Conservation (phyloP, 768 basidiomycete genomes). For the Mycena haematopus region DNA sequence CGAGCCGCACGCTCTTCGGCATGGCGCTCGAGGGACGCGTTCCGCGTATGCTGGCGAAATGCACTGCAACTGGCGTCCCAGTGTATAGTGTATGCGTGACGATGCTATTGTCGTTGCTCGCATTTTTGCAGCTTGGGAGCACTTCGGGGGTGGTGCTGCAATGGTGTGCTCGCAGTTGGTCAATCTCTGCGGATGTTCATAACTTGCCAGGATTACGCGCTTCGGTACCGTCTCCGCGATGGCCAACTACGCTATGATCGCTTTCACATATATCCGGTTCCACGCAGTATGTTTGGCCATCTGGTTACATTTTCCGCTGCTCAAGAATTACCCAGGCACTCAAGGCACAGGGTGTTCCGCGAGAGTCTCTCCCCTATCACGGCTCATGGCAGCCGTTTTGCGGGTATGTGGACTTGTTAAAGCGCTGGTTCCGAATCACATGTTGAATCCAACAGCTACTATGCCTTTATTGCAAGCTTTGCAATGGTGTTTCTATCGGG, state of each 20-base stretch:
- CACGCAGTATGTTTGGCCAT: conserved; percentile 37
- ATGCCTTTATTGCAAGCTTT: conserved; percentile 49
- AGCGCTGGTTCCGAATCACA: neutral
- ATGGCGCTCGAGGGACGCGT: conserved; percentile 67
- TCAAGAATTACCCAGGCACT: conserved; percentile 42
- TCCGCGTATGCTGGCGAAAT: conserved; percentile 57
- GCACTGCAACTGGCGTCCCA: conserved; percentile 63
- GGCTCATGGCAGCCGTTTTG: conserved; percentile 58
- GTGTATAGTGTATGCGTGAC: conserved; percentile 56
- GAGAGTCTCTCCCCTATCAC: conserved; percentile 50
- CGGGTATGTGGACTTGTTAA: conserved; percentile 40
- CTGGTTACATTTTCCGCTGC: neutral
- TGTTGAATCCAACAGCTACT: conserved; percentile 40
- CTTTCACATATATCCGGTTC: conserved; percentile 56
- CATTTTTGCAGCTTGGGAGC: conserved; percentile 56
- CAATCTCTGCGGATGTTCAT: neutral
- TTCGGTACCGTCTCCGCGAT: conserved; percentile 53
- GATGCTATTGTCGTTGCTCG: conserved; percentile 46
- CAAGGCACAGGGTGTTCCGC: conserved; percentile 50
- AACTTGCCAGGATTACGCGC: conserved; percentile 34
- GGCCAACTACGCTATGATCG: conserved; percentile 53
- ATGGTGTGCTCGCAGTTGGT: conserved; percentile 41
- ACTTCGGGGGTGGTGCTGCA: conserved; percentile 53
- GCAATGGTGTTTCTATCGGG: conserved; percentile 55
- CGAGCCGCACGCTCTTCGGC: conserved; percentile 58